These are phyloP conservation scores for Candida oleophila DNA, from an alignment of 805 yeast species.

Conservation along the genomic window DNA sequence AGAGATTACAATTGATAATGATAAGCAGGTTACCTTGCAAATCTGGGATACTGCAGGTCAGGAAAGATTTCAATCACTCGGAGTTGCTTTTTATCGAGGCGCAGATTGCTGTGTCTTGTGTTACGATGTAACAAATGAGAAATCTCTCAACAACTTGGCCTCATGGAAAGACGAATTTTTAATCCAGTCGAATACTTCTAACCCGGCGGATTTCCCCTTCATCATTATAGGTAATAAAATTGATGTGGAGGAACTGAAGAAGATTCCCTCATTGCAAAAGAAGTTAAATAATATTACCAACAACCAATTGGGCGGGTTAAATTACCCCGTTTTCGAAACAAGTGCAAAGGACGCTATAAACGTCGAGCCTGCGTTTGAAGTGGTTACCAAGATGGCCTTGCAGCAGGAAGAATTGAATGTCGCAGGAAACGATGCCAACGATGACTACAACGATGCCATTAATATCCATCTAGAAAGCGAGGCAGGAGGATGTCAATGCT, in stretches of 20 bases:
- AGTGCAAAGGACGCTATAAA: constrained; percentile 96
- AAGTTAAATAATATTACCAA: constrained; percentile 47
- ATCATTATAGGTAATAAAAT: constrained; percentile 93
- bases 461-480: constrained; percentile 91
- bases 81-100: constrained; percentile 96
- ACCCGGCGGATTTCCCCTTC: constrained; percentile 95
- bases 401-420: constrained; percentile 94
- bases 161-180: constrained; percentile 96
- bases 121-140: constrained; percentile 92
- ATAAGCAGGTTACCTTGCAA: constrained; percentile 72
- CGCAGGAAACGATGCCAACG: constrained; percentile 54
- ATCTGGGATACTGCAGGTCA: constrained; percentile 99
- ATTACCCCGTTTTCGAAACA: constrained; percentile 88
- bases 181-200: constrained; percentile 87
- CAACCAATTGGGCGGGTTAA: constrained; percentile 59
- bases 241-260: constrained; percentile 88
- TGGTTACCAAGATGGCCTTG: constrained; percentile 90
- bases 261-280: constrained; percentile 59
- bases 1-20: constrained; percentile 81
- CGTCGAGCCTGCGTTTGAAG: constrained; percentile 94
- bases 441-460: constrained; percentile 94
- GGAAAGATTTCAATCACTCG: constrained; percentile 93
- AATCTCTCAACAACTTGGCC: constrained; percentile 84
- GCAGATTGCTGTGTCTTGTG: constrained; percentile 97
- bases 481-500: constrained; percentile 73